Evolutionary conservation across 2,329 filamentous ascomycete genomes (phyloP).

Genomic region (Salinomyces thailandicus): DNA sequence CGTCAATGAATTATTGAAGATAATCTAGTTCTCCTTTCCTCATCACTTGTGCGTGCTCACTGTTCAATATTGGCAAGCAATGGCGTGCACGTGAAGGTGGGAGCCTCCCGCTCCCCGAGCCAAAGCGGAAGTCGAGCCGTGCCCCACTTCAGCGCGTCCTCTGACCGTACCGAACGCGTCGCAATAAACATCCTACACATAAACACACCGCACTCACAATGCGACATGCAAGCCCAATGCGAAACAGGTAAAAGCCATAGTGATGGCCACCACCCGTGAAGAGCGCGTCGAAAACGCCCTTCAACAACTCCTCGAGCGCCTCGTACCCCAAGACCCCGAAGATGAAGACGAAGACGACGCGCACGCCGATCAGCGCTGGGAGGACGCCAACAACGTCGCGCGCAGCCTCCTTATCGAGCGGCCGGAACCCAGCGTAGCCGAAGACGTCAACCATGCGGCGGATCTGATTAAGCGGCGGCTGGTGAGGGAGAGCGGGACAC

Average conservation of each 20-base stretch:
- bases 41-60: too few species aligned
- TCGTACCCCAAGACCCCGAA: constrained; percentile 54
- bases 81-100: too few species aligned
- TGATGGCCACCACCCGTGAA: constrained; percentile 19
- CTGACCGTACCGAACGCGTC: background rate
- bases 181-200: background rate
- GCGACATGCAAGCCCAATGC: background rate
- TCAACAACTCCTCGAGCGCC: constrained; percentile 63
- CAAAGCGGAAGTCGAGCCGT: too few species aligned
- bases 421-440: constrained; percentile 45
- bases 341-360: constrained; percentile 60
- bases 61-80: too few species aligned
- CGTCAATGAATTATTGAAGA: too few species aligned
- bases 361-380: constrained; percentile 57
- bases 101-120: too few species aligned
- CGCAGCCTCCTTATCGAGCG: constrained; percentile 35
- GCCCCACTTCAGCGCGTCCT: background rate
- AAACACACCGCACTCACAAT: background rate
- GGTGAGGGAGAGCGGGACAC: constrained; percentile 63
- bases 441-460: constrained; percentile 81
- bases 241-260: too few species aligned
- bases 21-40: too few species aligned
- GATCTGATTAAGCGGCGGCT: constrained; percentile 86
- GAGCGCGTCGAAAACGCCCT: constrained; percentile 69
- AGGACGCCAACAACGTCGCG: constrained; percentile 47